Conservation (phyloP, 306 rosid species). For the Erythrophleum fordii region DNA sequence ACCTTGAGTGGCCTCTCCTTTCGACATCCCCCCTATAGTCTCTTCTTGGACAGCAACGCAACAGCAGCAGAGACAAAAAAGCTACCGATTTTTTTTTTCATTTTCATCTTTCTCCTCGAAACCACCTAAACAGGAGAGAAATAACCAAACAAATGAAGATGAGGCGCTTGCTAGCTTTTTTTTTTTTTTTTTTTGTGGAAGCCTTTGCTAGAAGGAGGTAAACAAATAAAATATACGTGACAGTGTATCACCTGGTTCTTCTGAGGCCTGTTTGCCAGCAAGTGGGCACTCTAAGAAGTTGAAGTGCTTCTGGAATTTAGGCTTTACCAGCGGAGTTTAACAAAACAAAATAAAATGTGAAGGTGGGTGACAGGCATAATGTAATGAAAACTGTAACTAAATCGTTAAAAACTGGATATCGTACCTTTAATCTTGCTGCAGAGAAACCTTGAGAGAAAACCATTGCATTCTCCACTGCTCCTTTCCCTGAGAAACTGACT, state of each 20-base stretch:
- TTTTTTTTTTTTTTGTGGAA: slow-evolving; percentile 1
- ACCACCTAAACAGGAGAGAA: slow-evolving; percentile 45
- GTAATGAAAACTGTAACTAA: background rate
- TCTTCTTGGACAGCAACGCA: slow-evolving; percentile 36
- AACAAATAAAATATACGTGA: background rate
- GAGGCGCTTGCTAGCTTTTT: slow-evolving; percentile 14
- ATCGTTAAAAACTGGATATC: background rate
- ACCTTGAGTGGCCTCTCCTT: slow-evolving; percentile 43
- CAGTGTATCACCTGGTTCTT: slow-evolving; percentile 57
- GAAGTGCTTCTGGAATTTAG: slow-evolving; percentile 54
- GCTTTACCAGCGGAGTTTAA: slow-evolving; percentile 56
- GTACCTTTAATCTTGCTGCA: slow-evolving; percentile 67
- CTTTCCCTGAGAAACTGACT: slow-evolving; percentile 48
- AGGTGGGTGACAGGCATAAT: background rate
- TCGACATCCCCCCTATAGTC: slow-evolving; percentile 41
- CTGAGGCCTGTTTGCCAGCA: slow-evolving; percentile 53
- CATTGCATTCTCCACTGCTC: slow-evolving; percentile 54
- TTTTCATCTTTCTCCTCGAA: slow-evolving; percentile 50
- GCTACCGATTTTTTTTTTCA: slow-evolving; percentile 32
- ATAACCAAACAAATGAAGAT: slow-evolving; percentile 7
- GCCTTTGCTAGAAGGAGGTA: background rate
- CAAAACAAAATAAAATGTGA: slow-evolving; percentile 21
- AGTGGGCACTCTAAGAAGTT: slow-evolving; percentile 47
- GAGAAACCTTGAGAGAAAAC: slow-evolving; percentile 65
- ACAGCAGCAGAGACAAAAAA: slow-evolving; percentile 40